Conservation (phyloP, 2,329 filamentous ascomycete genomes). For the Sclerotiophoma versabilis region DNA sequence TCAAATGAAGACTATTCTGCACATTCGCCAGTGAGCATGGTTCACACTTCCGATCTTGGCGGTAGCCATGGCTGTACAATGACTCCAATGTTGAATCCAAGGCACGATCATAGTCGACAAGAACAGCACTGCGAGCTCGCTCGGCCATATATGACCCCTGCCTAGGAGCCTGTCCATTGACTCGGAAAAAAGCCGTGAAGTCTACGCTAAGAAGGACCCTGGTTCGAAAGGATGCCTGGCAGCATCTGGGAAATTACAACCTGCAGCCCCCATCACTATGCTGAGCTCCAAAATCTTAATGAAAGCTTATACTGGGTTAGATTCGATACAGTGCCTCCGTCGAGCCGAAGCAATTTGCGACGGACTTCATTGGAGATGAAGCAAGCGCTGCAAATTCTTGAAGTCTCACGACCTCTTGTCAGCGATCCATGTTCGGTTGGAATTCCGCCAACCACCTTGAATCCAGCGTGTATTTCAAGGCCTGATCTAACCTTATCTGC, state of each 20-base stretch:
- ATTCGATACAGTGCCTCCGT: not conserved
- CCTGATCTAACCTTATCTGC: not conserved
- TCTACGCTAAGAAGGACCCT: not conserved
- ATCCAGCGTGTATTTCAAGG: not conserved
- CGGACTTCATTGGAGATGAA: not conserved
- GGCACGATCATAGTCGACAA: not conserved
- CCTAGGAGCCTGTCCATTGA: not conserved
- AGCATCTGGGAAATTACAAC: constrained; percentile 10
- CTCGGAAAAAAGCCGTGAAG: not conserved
- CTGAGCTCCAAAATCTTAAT: not conserved
- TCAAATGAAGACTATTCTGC: constrained; percentile 3
- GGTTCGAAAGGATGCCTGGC: constrained; percentile 6
- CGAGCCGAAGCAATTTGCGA: no score
- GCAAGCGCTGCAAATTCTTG: not conserved
- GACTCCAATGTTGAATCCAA: not conserved
- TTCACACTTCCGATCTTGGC: not conserved
- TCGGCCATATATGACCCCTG: constrained; percentile 5
- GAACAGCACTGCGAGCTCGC: constrained; percentile 4
- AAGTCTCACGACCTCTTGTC: not conserved
- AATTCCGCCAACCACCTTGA: not conserved
- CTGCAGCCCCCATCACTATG: not conserved
- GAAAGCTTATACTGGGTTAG: not conserved
- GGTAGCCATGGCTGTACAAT: not conserved
- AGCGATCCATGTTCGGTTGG: not conserved
- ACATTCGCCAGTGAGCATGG: not conserved